phyloP scores from a whole-genome alignment of 805 yeast genomes.

The Grigorovia jiainica region DNA sequence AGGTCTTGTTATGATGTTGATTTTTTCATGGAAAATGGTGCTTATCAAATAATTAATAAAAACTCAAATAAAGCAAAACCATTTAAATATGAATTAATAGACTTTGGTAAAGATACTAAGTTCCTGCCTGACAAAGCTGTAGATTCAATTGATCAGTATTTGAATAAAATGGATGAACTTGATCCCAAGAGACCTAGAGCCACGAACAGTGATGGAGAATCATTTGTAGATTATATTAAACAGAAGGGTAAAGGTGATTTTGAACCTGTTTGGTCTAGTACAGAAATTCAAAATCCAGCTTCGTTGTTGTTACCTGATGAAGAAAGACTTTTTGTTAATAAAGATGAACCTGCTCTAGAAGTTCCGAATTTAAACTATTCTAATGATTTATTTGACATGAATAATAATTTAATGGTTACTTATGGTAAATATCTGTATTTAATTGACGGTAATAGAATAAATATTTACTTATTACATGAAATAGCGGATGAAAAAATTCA shows the following conservation, averaged over 20 bases:
- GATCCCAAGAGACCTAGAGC: not conserved
- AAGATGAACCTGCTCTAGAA: not conserved
- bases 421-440: constrained; percentile 9
- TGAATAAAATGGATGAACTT: constrained; percentile 5
- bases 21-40: constrained; percentile 1
- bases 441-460: too few relatives aligned
- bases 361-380: not conserved
- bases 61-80: not conserved
- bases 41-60: not conserved
- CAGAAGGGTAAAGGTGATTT: constrained; percentile 7
- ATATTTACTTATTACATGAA: too few relatives aligned
- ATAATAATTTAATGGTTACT: constrained; percentile 9
- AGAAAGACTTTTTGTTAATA: constrained; percentile 13
- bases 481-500: too few relatives aligned
- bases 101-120: not conserved
- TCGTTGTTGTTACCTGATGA: constrained; percentile 12
- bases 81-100: not conserved
- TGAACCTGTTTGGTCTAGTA: constrained; percentile 18
- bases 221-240: constrained; percentile 4
- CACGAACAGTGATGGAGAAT: constrained; percentile 6
- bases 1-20: not conserved
- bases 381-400: constrained; percentile 3
- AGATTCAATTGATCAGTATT: constrained; percentile 5
- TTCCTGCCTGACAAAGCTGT: constrained; percentile 2
- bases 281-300: constrained; percentile 15